Percentiles rank a stretch among this genome's conserved stretches.
These are phyloP conservation scores for Mycosphaerelloides madeirae DNA, from an alignment of 2,329 filamentous ascomycete species.

Conservation along the genomic window DNA sequence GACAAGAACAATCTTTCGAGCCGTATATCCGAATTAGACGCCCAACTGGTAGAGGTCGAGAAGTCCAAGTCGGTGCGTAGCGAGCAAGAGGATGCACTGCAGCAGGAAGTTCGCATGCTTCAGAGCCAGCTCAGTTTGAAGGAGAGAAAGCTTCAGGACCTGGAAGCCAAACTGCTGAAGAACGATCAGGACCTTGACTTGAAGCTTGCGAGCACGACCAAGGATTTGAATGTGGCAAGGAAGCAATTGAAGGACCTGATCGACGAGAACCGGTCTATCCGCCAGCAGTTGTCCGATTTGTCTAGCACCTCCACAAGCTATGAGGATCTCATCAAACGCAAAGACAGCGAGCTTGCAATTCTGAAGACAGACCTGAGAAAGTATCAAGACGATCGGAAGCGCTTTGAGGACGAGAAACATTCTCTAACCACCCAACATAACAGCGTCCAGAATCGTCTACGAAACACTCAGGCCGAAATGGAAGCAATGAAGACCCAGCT, in stretches of 20 bases:
- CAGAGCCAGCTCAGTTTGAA: constrained; percentile 85
- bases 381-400: constrained; percentile 72
- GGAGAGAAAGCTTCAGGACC: constrained; percentile 81
- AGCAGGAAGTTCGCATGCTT: constrained; percentile 83
- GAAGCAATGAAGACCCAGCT: constrained; percentile 83
- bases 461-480: constrained; percentile 81
- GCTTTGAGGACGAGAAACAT: constrained; percentile 73
- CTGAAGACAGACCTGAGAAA: constrained; percentile 80
- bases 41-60: constrained; percentile 65
- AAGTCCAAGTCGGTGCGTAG: constrained; percentile 67
- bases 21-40: constrained; percentile 65
- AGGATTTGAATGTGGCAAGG: constrained; percentile 71
- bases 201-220: constrained; percentile 71
- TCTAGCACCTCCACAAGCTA: constrained; percentile 91
- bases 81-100: constrained; percentile 68
- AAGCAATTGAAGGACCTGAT: constrained; percentile 70
- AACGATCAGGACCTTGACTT: constrained; percentile 84
- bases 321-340: constrained; percentile 86
- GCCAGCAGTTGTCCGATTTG: constrained; percentile 79
- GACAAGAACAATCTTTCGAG: constrained; percentile 74
- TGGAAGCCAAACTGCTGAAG: constrained; percentile 78
- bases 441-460: constrained; percentile 67
- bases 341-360: constrained; percentile 86
- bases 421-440: constrained; percentile 71
- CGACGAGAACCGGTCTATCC: constrained; percentile 75